phyloP scores from a whole-genome alignment of 148 eudicot genomes.

The Persicaria maculosa region DNA sequence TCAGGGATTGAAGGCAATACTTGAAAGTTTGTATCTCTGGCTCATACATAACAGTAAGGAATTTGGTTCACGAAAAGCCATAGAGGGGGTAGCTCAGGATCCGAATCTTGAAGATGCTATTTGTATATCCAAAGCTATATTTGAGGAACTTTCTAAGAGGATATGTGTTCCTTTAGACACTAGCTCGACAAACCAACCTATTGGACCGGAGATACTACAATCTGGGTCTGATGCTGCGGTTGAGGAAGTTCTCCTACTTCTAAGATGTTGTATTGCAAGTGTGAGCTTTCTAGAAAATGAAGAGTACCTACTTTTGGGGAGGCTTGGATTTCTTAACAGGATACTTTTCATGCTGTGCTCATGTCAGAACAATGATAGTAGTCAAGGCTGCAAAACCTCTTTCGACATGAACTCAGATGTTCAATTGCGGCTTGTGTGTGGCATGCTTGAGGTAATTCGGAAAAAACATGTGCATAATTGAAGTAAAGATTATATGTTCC shows the following conservation, averaged over 20 bases:
- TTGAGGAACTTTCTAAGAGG: conserved; percentile 6
- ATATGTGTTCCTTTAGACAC: neutral
- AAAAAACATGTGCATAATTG: neutral
- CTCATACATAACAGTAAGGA: neutral
- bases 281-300: conserved; percentile 35
- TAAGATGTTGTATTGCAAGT: conserved; percentile 59
- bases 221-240: neutral
- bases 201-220: neutral
- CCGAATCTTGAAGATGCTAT: conserved; percentile 4
- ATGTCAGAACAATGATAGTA: conserved; percentile 14
- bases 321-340: conserved; percentile 32
- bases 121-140: neutral
- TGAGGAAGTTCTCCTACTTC: neutral
- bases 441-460: conserved; percentile 57
- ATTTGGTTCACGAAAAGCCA: neutral
- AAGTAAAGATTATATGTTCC: too few species aligned
- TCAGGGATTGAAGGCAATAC: conserved; percentile 6
- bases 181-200: neutral
- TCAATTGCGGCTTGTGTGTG: conserved; percentile 30
- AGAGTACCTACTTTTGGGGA: conserved; percentile 28
- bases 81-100: neutral
- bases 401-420: conserved; percentile 29
- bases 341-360: conserved; percentile 33
- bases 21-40: conserved; percentile 6
- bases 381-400: conserved; percentile 22